These are phyloP conservation scores for Reutealis trisperma DNA, from an alignment of 345 rosid genomes.

Conservation along the genomic window DNA sequence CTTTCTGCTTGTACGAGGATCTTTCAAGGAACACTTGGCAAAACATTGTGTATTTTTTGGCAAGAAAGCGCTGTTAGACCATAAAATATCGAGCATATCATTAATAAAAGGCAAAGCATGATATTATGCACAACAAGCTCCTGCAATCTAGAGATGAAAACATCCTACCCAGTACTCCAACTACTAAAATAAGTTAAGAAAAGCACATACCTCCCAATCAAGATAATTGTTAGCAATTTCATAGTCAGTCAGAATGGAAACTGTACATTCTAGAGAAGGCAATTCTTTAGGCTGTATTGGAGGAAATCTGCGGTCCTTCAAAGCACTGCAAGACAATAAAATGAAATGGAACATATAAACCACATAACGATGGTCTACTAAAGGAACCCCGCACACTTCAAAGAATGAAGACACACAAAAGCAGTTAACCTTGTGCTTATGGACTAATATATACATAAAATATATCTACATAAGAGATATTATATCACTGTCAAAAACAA, in stretches of 20 bases:
- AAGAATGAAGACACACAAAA: background rate
- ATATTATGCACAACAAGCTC: background rate
- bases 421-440: background rate
- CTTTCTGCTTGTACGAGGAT: background rate
- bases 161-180: slow-evolving; percentile 7
- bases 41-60: background rate
- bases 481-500: background rate
- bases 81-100: background rate
- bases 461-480: too few species aligned
- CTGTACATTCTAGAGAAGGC: slow-evolving; percentile 89
- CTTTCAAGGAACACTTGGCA: background rate
- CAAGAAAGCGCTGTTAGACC: background rate
- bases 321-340: slow-evolving; percentile 62
- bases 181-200: slow-evolving; percentile 17
- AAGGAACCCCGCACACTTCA: background rate
- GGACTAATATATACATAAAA: background rate
- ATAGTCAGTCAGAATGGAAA: slow-evolving; percentile 79
- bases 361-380: background rate
- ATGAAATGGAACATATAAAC: background rate
- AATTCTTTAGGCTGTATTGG: slow-evolving; percentile 91
- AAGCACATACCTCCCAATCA: slow-evolving; percentile 88
- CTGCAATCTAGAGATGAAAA: background rate
- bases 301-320: slow-evolving; percentile 95
- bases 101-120: background rate
- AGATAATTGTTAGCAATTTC: slow-evolving; percentile 77